Evolutionary conservation across 768 basidiomycete species (phyloP).

Genomic region (Boletellus ananiceps): DNA sequence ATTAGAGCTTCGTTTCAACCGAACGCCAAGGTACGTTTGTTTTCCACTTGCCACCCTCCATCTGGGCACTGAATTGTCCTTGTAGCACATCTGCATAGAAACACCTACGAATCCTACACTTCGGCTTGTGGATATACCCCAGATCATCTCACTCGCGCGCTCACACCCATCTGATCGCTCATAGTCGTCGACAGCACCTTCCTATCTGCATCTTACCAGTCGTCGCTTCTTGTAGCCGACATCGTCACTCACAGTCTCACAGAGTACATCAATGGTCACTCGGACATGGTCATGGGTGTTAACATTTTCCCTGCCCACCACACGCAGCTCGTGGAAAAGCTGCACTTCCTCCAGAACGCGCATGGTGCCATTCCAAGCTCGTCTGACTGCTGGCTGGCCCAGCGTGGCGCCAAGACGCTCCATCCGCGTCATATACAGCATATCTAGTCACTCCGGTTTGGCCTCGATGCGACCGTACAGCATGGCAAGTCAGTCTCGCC

Average conservation of each 20-base stretch:
- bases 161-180: conserved; percentile 62
- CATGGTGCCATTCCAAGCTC: conserved; percentile 81
- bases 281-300: conserved; percentile 89
- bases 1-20: conserved; percentile 60
- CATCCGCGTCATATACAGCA: no score
- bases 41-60: not conserved
- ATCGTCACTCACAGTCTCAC: conserved; percentile 80
- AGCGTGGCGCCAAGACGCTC: conserved; percentile 89
- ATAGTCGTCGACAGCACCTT: conserved; percentile 94
- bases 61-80: not conserved
- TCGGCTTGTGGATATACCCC: conserved; percentile 74
- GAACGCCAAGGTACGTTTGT: conserved; percentile 70
- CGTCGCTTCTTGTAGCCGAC: conserved; percentile 84
- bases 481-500: no score
- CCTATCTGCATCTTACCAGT: conserved; percentile 86
- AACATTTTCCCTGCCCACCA: conserved; percentile 63
- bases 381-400: conserved; percentile 86
- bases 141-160: conserved; percentile 62
- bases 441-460: no score
- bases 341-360: conserved; percentile 89
- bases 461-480: no score
- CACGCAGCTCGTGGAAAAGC: conserved; percentile 42
- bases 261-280: conserved; percentile 93
- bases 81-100: conserved; percentile 90
- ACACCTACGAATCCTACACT: conserved; percentile 94